phyloP scores from a whole-genome alignment of 495 filamentous ascomycete genomes.

The Hyaloscypha finlandica region DNA sequence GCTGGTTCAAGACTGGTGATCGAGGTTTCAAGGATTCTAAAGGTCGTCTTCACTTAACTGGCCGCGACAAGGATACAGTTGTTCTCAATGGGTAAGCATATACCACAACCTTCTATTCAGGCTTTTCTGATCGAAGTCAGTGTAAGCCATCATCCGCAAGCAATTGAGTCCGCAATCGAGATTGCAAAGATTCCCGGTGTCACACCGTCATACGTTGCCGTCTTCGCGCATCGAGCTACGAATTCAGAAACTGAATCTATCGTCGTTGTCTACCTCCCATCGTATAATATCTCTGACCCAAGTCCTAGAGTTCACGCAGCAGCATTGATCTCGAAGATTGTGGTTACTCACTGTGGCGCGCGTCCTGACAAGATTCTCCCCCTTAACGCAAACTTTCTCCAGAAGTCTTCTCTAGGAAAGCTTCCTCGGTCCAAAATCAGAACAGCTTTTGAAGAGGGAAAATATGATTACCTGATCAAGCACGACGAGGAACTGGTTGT shows the following conservation, averaged over 20 bases:
- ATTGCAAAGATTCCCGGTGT: constrained; percentile 36
- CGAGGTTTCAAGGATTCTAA: constrained; percentile 53
- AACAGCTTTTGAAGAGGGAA: constrained; percentile 36
- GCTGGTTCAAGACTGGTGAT: constrained; percentile 85
- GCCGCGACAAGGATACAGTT: constrained; percentile 83
- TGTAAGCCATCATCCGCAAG: constrained; percentile 46
- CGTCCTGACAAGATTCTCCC: constrained; percentile 31
- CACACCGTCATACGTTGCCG: constrained; percentile 8
- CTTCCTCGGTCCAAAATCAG: constrained; percentile 46
- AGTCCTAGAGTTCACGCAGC: constrained; percentile 5
- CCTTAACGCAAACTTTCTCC: constrained; percentile 26
- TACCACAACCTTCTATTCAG: not conserved
- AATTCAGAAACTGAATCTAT: constrained; percentile 40
- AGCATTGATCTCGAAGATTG: constrained; percentile 17
- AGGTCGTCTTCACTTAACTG: constrained; percentile 68
- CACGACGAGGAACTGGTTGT: constrained; percentile 3
- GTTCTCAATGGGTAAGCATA: constrained; percentile 37
- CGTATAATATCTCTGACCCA: constrained; percentile 15
- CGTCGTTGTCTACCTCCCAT: constrained; percentile 40
- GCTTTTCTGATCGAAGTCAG: constrained; percentile 20
- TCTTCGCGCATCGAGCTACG: constrained; percentile 36
- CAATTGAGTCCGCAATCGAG: constrained; percentile 48
- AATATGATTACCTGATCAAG: constrained; percentile 30
- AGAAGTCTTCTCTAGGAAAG: constrained; percentile 51
- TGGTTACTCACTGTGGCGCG: constrained; percentile 31